Conservation (phyloP, 768 basidiomycete species). For the Rossbeevera mucosa region DNA sequence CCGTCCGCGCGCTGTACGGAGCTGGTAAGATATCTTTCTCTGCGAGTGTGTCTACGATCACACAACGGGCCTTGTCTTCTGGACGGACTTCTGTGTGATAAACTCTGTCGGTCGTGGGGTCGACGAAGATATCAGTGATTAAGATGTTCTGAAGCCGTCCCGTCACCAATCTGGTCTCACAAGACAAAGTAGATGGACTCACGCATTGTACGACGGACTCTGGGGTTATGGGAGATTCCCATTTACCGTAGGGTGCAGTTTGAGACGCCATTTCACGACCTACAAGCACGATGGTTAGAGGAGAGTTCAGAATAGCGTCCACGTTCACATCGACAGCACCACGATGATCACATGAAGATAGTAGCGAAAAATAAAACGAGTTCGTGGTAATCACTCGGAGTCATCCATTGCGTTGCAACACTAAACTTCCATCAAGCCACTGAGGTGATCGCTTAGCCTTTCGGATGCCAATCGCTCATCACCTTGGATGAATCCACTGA, state of each 20-base stretch:
- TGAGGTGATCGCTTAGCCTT: background rate
- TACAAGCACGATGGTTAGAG: background rate
- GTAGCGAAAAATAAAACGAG: background rate
- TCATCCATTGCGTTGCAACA: too few relatives aligned
- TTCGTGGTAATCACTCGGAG: too few relatives aligned
- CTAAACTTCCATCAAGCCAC: too few relatives aligned
- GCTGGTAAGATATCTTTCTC: conserved; percentile 48
- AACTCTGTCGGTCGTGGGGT: conserved; percentile 40
- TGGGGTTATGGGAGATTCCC: conserved; percentile 54
- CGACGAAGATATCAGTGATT: conserved; percentile 47
- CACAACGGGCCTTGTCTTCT: conserved; percentile 48
- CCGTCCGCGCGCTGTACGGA: conserved; percentile 52
- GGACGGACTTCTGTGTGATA: conserved; percentile 63
- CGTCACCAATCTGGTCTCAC: conserved; percentile 1
- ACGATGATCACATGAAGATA: background rate
- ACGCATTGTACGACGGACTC: conserved; percentile 48
- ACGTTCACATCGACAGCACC: background rate
- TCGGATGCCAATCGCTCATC: background rate
- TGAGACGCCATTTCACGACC: conserved; percentile 11
- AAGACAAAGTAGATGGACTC: conserved; percentile 15
- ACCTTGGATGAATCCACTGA: too few relatives aligned
- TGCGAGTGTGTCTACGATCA: conserved; percentile 49
- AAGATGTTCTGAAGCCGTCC: conserved; percentile 22
- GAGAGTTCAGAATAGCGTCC: background rate
- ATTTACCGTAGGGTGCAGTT: conserved; percentile 55